Evolutionary conservation across 768 basidiomycete genomes (phyloP).

Genomic region (Porpolomopsis calyptriformis): DNA sequence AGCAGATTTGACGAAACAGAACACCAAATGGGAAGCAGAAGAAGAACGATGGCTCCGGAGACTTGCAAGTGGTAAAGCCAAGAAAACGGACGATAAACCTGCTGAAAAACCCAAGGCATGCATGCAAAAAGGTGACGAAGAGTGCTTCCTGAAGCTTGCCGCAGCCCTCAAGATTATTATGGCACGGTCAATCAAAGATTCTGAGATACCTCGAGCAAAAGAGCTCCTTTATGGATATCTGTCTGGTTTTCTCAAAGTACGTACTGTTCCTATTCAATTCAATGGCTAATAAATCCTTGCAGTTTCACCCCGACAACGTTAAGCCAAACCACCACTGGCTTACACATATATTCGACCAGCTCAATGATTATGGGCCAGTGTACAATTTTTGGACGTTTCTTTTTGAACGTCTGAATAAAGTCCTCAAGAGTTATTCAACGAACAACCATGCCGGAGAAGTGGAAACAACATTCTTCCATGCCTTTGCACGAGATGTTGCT

Average conservation of each 20-base stretch:
- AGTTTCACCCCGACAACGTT: slow-evolving; percentile 12
- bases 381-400: slow-evolving; percentile 30
- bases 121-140: slow-evolving; percentile 11
- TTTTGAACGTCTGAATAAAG: slow-evolving; percentile 26
- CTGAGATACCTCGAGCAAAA: slow-evolving; percentile 1
- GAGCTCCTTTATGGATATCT: slow-evolving; percentile 7
- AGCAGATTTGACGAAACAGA: slow-evolving; percentile 2
- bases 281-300: slow-evolving; percentile 21
- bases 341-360: slow-evolving; percentile 18
- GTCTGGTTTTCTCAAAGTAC: slow-evolving; percentile 3
- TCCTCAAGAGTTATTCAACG: slow-evolving; percentile 25
- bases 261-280: not conserved
- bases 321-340: slow-evolving; percentile 29
- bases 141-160: slow-evolving; percentile 14
- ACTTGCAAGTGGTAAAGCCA: not conserved
- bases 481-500: not conserved
- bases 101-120: not conserved
- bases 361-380: slow-evolving; percentile 25
- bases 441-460: slow-evolving; percentile 20
- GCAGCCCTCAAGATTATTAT: slow-evolving; percentile 14
- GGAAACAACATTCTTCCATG: not conserved
- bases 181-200: slow-evolving; percentile 6
- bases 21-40: not conserved
- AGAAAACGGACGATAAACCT: not conserved
- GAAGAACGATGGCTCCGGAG: not conserved